These are phyloP conservation scores for Mycena venus DNA, from an alignment of 768 basidiomycete species.

Conservation along the genomic window DNA sequence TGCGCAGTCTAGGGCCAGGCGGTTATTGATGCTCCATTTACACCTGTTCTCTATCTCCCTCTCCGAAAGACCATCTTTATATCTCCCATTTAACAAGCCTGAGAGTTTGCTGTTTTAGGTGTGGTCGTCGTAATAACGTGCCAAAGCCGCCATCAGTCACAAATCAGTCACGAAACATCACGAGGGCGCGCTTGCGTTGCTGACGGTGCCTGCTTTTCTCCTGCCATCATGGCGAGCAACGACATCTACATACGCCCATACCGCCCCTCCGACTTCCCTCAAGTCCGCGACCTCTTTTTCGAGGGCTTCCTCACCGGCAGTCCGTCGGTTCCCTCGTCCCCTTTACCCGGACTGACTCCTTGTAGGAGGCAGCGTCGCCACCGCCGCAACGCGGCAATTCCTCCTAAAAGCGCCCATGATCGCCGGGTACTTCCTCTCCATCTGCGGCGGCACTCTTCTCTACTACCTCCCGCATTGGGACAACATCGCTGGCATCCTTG, in stretches of 20 bases:
- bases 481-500: neutral
- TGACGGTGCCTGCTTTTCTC: neutral
- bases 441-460: neutral
- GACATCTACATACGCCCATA: slow-evolving; percentile 14
- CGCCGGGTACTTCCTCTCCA: slow-evolving; percentile 4
- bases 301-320: slow-evolving; percentile 16
- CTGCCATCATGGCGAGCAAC: slow-evolving; percentile 1
- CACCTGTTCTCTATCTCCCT: too few species aligned
- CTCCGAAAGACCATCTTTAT: too few species aligned
- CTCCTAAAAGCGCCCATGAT: neutral
- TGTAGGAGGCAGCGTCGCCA: slow-evolving; percentile 6
- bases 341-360: neutral
- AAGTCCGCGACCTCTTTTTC: slow-evolving; percentile 18
- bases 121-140: too few species aligned
- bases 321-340: neutral
- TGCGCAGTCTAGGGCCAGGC: too few species aligned
- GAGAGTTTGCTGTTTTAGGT: too few species aligned
- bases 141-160: too few species aligned
- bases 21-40: too few species aligned
- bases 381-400: neutral
- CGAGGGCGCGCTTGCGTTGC: too few species aligned
- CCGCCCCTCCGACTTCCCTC: slow-evolving; percentile 13
- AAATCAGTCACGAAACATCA: neutral
- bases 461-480: neutral
- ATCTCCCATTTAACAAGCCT: too few species aligned